Percentiles rank a stretch among this genome's conserved stretches.
Evolutionary conservation across 169 alveolate genomes (phyloP).

Genomic region (Cryptosporidium felis): DNA sequence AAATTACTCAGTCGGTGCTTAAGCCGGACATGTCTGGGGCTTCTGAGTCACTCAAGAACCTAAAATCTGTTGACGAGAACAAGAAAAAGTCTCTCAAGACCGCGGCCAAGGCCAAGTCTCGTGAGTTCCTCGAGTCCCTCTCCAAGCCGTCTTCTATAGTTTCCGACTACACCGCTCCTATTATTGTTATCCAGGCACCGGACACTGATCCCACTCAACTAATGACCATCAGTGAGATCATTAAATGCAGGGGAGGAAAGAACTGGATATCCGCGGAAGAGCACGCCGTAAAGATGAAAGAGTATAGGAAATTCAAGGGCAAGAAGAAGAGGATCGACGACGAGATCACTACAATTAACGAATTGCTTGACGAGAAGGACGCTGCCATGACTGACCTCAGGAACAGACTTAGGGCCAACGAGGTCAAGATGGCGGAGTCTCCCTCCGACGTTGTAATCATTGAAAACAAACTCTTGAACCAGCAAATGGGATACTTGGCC

Average conservation of each 20-base stretch:
- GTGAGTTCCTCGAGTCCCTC: conserved; percentile 46
- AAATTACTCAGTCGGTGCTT: conserved; percentile 36
- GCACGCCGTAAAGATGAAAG: conserved; percentile 44
- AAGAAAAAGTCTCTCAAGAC: conserved; percentile 2
- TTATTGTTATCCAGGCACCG: conserved; percentile 70
- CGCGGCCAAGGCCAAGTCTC: conserved; percentile 46
- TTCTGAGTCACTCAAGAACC: not conserved
- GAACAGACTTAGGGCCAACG: conserved; percentile 19
- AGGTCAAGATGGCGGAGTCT: conserved; percentile 28
- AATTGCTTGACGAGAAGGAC: conserved; percentile 58
- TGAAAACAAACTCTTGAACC: conserved; percentile 46
- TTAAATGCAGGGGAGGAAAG: conserved; percentile 57
- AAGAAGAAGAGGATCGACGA: conserved; percentile 38
- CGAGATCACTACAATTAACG: conserved; percentile 1
- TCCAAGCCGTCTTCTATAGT: conserved; percentile 53
- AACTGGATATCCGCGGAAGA: conserved; percentile 52
- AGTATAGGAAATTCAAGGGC: conserved; percentile 41
- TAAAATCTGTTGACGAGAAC: conserved; percentile 2
- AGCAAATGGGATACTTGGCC: conserved; percentile 65
- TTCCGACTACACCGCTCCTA: conserved; percentile 69
- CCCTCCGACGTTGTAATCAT: conserved; percentile 58
- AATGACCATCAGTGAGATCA: conserved; percentile 42
- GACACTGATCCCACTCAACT: conserved; percentile 44
- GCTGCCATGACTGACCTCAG: conserved; percentile 46
- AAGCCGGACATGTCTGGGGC: conserved; percentile 56